Base-by-base conservation (phyloP, 257 asterid genomes). In the Ilex aquifolium region DNA sequence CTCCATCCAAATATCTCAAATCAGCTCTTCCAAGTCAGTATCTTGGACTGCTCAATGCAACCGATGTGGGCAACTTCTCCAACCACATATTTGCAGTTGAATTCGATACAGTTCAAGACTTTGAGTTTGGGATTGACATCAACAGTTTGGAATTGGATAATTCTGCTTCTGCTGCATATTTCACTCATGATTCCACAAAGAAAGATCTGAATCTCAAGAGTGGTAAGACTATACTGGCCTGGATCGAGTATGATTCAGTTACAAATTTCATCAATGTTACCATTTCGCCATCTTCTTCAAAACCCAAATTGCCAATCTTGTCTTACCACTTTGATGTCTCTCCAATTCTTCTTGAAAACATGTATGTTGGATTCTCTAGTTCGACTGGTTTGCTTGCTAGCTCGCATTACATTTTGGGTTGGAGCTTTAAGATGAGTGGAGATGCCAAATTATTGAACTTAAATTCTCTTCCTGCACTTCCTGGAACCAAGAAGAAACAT, bases 301-400 rank as follows among this genome's bases (percentile, higher is more conserved):
- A 77, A 13, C 97, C 95, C 17, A 67, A 46, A 32, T 10, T 46
- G 13, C 91, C 95, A 1, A 61, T 81, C 16, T 17, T 86, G 57
- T 82, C 93, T 4, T 63, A 52, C 52, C 57, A 50, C 10, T 16
- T 83, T 56, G 87, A 88, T 73, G 77, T 86, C 13, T 80, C 91
- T 3, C 63, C 72, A 3, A 66, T 86, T 63, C 30, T 84, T 4
- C 48, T 12, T 13, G 88, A 80, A 1, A 57, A 13, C 40, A 82
- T 84, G 95, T 84, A 78, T 21, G 84, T 86, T 13, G 96, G 95
- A 5, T 86, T 86, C 67, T 86, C 96, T 17, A 85, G 95, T 63
- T 83, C 96, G 0, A 82, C 90, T 0, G 92, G 90, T n/a, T 32
- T 77, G 69, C 77, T 82, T 4, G 85, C 86, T 5, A 79, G 90